A percentile compares a stretch with the other conserved stretches of the same genome.
Evolutionary conservation across 768 basidiomycete species (phyloP).

Genomic region (Boletus rubescentipes): DNA sequence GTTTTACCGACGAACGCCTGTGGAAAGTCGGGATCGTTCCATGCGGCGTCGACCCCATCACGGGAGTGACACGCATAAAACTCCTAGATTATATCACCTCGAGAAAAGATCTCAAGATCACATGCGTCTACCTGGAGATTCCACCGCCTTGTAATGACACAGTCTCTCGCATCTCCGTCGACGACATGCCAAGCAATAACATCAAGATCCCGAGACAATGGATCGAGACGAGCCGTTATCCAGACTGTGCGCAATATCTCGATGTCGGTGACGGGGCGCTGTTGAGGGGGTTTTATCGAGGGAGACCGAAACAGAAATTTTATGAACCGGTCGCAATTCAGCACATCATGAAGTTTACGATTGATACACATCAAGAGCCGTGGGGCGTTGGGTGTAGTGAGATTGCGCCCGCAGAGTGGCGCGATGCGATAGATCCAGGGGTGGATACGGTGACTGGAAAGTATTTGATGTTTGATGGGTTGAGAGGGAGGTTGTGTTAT

Average conservation of each 20-base stretch:
- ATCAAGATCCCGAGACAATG: background rate
- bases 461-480: background rate
- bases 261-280: background rate
- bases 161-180: background rate
- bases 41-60: background rate
- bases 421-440: background rate
- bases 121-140: background rate
- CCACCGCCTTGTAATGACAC: background rate
- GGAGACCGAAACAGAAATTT: background rate
- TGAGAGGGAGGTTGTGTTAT: background rate
- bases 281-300: background rate
- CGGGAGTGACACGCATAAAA: background rate
- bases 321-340: background rate
- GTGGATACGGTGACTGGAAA: background rate
- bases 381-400: background rate
- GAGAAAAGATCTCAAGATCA: background rate
- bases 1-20: fast-evolving
- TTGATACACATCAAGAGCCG: background rate
- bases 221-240: background rate
- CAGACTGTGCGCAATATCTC: background rate
- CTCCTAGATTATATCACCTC: background rate
- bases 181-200: background rate
- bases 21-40: background rate
- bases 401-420: background rate
- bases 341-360: background rate